These are phyloP conservation scores for Linum tenue DNA, from an alignment of 345 rosid genomes.

Conservation along the genomic window DNA sequence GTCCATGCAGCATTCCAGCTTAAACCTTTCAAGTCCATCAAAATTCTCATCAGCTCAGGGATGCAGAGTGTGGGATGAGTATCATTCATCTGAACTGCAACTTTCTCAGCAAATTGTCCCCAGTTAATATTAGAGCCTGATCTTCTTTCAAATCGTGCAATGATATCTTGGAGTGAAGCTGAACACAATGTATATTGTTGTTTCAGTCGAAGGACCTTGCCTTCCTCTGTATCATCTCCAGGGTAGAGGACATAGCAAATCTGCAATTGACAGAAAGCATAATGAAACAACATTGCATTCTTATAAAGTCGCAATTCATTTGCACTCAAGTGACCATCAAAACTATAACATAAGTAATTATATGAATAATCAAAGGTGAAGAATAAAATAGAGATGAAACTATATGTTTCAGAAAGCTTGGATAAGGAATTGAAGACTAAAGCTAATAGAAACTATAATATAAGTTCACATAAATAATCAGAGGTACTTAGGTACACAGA, in stretches of 20 bases:
- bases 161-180: constrained; percentile 73
- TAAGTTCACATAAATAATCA: no score
- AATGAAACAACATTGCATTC: neutral
- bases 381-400: neutral
- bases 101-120: constrained; percentile 73
- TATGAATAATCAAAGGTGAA: neutral
- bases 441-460: no score
- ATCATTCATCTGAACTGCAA: constrained; percentile 79
- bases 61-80: constrained; percentile 79
- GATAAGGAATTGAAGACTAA: no score
- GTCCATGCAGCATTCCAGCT: constrained; percentile 70
- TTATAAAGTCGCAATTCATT: neutral
- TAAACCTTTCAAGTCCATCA: constrained; percentile 64
- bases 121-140: constrained; percentile 48
- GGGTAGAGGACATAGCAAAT: constrained; percentile 70
- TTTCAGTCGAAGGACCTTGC: constrained; percentile 69
- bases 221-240: constrained; percentile 71
- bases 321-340: neutral
- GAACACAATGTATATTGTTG: constrained; percentile 81
- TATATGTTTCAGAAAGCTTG: no score
- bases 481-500: no score
- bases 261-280: constrained; percentile 23
- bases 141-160: constrained; percentile 65
- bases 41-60: constrained; percentile 67
- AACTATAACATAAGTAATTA: neutral